These are phyloP conservation scores for Euphrasia arctica DNA, from an alignment of 305 asterid genomes.

Conservation along the genomic window DNA sequence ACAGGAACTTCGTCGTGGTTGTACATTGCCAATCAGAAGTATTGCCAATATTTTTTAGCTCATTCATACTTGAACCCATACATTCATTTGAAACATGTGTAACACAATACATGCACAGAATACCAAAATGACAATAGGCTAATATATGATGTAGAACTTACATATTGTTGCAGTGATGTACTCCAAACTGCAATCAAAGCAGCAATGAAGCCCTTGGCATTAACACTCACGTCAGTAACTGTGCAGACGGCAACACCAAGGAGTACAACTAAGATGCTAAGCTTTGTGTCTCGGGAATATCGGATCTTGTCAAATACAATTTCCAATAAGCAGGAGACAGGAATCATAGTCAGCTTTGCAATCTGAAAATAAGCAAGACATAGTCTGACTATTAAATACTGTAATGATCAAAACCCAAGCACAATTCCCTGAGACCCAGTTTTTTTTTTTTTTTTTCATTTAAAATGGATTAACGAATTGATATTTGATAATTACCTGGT, in stretches of 20 bases:
- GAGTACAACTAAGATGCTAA: conserved; percentile 52
- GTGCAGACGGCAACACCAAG: conserved; percentile 41
- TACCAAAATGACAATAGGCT: conserved; percentile 9
- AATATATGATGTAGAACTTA: conserved; percentile 32
- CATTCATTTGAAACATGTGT: conserved; percentile 1
- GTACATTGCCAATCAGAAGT: too few relatives aligned
- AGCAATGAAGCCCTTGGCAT: conserved; percentile 53
- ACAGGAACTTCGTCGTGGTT: not conserved
- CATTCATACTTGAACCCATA: conserved; percentile 17
- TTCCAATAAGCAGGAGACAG: conserved; percentile 58
- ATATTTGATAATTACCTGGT: conserved; percentile 39
- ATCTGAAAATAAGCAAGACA: conserved; percentile 39
- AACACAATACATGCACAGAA: not conserved
- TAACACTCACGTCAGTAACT: conserved; percentile 47
- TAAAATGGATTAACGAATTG: not conserved
- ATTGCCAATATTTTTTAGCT: conserved; percentile 14
- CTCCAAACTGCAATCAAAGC: conserved; percentile 64
- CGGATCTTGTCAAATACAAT: conserved; percentile 52
- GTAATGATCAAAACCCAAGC: conserved; percentile 12
- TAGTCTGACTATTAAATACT: conserved; percentile 26
- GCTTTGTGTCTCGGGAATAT: conserved; percentile 54
- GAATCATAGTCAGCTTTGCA: conserved; percentile 57
- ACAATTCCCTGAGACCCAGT: not conserved
- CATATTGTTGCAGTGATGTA: conserved; percentile 59
- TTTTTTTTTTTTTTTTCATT: not conserved